Base-by-base conservation (phyloP, 2,329 filamentous ascomycete species). In the Neonectria sp. region DNA sequence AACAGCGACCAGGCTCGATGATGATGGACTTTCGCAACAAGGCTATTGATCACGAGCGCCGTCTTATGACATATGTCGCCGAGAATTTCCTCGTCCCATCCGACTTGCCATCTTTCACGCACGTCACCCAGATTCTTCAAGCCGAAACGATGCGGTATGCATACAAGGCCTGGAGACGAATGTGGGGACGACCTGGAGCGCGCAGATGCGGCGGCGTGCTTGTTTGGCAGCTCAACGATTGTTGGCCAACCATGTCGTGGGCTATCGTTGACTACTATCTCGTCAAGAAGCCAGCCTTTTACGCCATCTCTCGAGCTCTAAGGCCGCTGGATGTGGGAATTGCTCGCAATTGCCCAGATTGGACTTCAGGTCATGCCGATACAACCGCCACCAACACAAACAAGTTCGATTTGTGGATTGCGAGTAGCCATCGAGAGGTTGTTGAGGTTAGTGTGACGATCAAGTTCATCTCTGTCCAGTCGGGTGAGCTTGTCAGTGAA, bases 11-110 rank as follows among this genome's bases (percentile, higher is more conserved):
- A 1, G 91, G 94, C 70, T 94, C 91, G 4, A 90, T 90, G 67
- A 91, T 91, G 65, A 84, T 95, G 53, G 93, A 95, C 75, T 95
- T 95, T 76, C 93, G 95, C 81, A 95, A 95, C 81, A 95, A 95
- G 80, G 93, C 92, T 8, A 90, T 91, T 71, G 92, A 93, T 0
- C 92, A 95, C 75, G 92, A 95, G 78, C 86, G 92, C 40, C 86
- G 92, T 45, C 89, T 95, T 66, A 91, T 91, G 13, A 90, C 91
- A 0, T 95, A 95, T 75, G 82, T 95, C 2, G 88, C 91, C 13
- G 93, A 95, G 76, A 95, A 95, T 81, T 90, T 95, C 75, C 86
- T 88, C 3, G 78, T 80, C 24, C 79, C 82, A 48, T 86, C 91
- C 63, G 84, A 89, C 37, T 83, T 87, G 40, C 89, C 92, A 1